These are phyloP conservation scores for Hypoxylon fragiforme DNA, from an alignment of 495 filamentous ascomycete genomes.

Conservation along the genomic window DNA sequence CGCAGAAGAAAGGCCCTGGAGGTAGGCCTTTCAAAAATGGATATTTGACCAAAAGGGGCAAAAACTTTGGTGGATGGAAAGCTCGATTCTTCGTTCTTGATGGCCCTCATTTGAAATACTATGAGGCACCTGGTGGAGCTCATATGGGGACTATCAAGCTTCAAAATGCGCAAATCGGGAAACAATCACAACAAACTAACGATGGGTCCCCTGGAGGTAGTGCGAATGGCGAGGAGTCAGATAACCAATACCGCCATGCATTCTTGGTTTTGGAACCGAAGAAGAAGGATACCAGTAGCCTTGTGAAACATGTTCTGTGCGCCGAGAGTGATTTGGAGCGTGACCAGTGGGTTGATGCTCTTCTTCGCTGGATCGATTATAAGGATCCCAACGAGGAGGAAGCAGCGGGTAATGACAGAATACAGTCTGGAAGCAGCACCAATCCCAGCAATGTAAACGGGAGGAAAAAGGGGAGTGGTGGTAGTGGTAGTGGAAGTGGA, in stretches of 20 bases:
- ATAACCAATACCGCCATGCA: conserved; percentile 95
- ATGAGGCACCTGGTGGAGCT: conserved; percentile 82
- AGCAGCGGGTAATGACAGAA: conserved; percentile 36
- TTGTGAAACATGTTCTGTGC: conserved; percentile 93
- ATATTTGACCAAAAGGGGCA: conserved; percentile 93
- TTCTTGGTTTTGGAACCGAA: conserved; percentile 95
- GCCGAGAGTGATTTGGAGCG: conserved; percentile 93
- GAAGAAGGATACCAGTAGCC: conserved; percentile 87
- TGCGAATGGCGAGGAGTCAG: conserved; percentile 67
- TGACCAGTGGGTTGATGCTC: conserved; percentile 88
- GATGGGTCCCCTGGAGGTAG: conserved; percentile 64
- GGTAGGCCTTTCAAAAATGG: conserved; percentile 78
- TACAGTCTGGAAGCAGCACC: conserved; percentile 34
- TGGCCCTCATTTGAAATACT: conserved; percentile 86
- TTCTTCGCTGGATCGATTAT: conserved; percentile 88
- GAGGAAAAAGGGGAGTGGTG: conserved; percentile 57
- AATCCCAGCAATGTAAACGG: conserved; percentile 42
- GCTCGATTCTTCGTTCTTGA: conserved; percentile 91
- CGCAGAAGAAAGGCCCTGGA: conserved; percentile 55
- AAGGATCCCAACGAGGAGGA: conserved; percentile 62
- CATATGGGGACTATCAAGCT: conserved; percentile 94
- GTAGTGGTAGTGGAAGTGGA: too few relatives aligned
- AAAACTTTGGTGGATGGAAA: conserved; percentile 99
- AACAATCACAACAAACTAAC: conserved; percentile 68
- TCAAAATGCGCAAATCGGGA: conserved; percentile 88